Evolutionary conservation across 257 asterid genomes (phyloP).

Genomic region (Petrea volubilis): DNA sequence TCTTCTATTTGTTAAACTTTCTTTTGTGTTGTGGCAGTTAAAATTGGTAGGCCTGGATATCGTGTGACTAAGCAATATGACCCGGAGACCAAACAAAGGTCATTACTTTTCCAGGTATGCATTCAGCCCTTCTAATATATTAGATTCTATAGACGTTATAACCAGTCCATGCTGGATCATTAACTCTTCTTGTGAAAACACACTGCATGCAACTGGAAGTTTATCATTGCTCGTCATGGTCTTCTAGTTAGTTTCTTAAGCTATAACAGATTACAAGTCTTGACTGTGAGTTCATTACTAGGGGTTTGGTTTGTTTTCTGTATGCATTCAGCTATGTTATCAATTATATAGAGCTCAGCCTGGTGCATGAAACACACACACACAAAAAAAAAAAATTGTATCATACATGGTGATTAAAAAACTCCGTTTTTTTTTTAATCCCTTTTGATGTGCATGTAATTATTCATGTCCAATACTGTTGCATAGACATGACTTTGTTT

Average conservation of each 20-base stretch:
- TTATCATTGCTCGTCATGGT: background rate
- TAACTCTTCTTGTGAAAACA: background rate
- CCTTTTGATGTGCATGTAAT: background rate
- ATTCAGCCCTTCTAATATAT: background rate
- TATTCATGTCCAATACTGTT: background rate
- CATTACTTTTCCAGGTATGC: slow-evolving; percentile 87
- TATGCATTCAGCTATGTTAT: background rate
- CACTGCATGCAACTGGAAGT: background rate
- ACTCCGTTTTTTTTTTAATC: background rate
- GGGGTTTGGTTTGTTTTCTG: background rate
- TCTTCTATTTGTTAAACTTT: background rate
- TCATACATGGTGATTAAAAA: background rate
- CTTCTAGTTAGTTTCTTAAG: background rate
- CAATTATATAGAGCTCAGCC: background rate
- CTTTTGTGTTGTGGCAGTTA: slow-evolving; percentile 53
- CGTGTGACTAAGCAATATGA: slow-evolving; percentile 95
- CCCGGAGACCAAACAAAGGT: slow-evolving; percentile 93
- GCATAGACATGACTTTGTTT: background rate
- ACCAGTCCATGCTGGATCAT: background rate
- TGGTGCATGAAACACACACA: background rate
- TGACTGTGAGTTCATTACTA: background rate
- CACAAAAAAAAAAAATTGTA: background rate
- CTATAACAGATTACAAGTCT: background rate
- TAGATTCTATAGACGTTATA: background rate
- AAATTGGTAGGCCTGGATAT: slow-evolving; percentile 97